Evolutionary conservation across 305 asterid species (phyloP), one percentile per base, ranked within the genome.

Genomic region (Fraxinus greggii): DNA sequence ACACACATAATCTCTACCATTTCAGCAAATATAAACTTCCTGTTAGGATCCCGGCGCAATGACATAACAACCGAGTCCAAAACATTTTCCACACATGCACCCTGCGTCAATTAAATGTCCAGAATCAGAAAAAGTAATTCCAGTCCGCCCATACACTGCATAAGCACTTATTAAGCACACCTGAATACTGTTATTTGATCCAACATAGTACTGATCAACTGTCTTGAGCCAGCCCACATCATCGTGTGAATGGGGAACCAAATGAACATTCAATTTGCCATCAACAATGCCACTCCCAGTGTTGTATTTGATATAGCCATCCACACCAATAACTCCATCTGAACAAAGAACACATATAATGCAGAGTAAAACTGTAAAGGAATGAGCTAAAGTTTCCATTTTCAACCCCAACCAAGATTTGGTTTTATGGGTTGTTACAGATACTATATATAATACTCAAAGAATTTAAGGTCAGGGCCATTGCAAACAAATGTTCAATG

Each of bases 211-310:
- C 90, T 94, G 98, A 88, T 93, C 98, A 86, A 94, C 0, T 0
- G 97, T 94, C 87, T 94, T 94, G 73, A 94, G 93, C 98, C 98
- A 94, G n/a, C 98, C 98, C 78, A 94, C 97, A 80, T 94, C 98
- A 81, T 94, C 97, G 59, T 94, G 98, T 5, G 97, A 83, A 81
- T 94, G 98, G 80, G 98, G 86, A 85, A 93, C 98, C 89, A 94
- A 89, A 81, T 94, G 97, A 65, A 94, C 98, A 83, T 94, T 94
- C 93, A 94, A 76, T 86, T 92, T 94, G 36, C 92, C 92, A 78
- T 83, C 90, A 56, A 92, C 93, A 87, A 89, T 83, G 26, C 91
- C 90, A 86, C 89, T 79, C 33, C 88, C 90, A 85, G 97, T 94
- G 6, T 89, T 80, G 80, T 91, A 94, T 36, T 84, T 87, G 8